Evolutionary conservation across 352 stramenopile species (phyloP), one percentile per base, ranked within the genome.

Genomic region (Phytophthora syringae): DNA sequence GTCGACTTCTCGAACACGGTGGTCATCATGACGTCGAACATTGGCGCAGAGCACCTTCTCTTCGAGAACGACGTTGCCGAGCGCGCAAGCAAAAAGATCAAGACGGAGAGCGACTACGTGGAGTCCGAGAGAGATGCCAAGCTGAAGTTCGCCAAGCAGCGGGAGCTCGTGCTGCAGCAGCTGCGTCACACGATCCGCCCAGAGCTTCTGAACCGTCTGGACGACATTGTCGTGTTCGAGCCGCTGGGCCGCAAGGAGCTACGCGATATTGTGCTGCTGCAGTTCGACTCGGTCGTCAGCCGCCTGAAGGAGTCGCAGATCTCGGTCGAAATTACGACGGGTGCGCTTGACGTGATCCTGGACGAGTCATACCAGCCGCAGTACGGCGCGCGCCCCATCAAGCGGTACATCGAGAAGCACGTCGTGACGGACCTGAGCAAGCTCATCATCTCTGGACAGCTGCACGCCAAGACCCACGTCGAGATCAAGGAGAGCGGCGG

Each of bases 1-100:
- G 93, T 99, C 5, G 95, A 99, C 60, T 99, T 99, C 65, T 90
- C 84, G 0, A 99, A 99, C 70, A 96, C 95, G 2, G 94, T 99
- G 44, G 92, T 99, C 47, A 99, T 99, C 72, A 88, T 99, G 74
- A 99, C 97, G 28, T 98, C 86, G 0, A 99, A 99, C 76, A 87
- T 99, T 64, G 97, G 96, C n/a, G 92, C 95, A 0, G 81, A 97
- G 59, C 89, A 93, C 30, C 74, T 99, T 39, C 74, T 98, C 12
- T 85, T 90, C 37, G 74, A 89, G 62, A 77, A 77, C 25, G 70
- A 81, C 1, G 11, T 89, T 36, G 82, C 77, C 1, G 78, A 79
- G 28, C 74, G 79, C 16, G 70, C 79, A 2, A 84, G 42, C 51
- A 95, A 93, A 69, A 93, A 92, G 61, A 64, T 77, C 24, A 79